Base-by-base conservation (phyloP, 768 basidiomycete genomes). In the Kwoniella dendrophila region DNA sequence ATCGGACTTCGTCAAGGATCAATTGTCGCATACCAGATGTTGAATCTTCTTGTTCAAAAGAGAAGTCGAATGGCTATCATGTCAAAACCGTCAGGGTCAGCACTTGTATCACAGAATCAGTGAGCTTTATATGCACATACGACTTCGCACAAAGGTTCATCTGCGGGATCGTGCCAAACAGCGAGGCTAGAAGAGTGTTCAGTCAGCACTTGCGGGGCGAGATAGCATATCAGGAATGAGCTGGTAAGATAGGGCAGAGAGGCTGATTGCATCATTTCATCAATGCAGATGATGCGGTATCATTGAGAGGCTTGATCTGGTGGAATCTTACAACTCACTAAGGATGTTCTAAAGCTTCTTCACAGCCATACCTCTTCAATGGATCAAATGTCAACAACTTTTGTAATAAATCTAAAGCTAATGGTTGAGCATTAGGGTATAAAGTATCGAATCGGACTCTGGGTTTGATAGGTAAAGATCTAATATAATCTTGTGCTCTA, bases 111-210 rank as follows among this genome's bases (percentile, higher is more conserved):
- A 36, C 16, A 36, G 7, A 8, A 8, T 8, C 34, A 36, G 34
- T 36, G 8, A 36, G 18, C 36, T 8, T 18, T 8, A 38, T 12
- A 50, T 12, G 32, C 16, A 64, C 74, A 71, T 69, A 92, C 92
- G 50, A 84, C 79, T 36, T 90, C 86, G 78, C 92, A 96, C 36
- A 85, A 70, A 0, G 94, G 94, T 78, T 96, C 94, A 76, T 98
- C 94, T 10, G 90, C 86, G 20, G 93, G 93, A 78, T 98, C 96
- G 75, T 97, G 94, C 96, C 96, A 99, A 11, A 97, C 96, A 63
- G 89, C 45, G 1, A 80, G 68, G 62, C 76, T 78, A 36, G 16
- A 45, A 30, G 8, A 53, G 44, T 26, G 16, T 11, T 22, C 18
- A 16, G 40, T 52, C 69, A 69, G 90, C 91, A 45, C 83, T 75